A percentile compares a stretch with the other conserved stretches of the same genome.
Conservation (phyloP, 2,329 filamentous ascomycete genomes). For the Sporothrix curviconia region DNA sequence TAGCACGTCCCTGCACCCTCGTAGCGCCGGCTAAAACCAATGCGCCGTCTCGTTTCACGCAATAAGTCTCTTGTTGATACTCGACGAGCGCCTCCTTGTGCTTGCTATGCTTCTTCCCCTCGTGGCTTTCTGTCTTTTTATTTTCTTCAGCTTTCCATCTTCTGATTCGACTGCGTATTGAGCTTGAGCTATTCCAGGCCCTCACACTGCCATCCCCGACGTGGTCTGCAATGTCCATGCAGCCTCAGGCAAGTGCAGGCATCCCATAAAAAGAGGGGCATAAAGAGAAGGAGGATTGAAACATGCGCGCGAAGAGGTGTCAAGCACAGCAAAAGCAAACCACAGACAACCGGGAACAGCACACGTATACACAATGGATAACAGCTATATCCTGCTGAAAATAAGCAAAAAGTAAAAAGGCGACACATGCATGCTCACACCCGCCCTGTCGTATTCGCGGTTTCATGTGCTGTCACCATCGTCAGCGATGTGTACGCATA, state of each 20-base stretch:
- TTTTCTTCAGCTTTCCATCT: constrained; percentile 2
- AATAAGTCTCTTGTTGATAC: no score
- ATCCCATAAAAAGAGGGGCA: neutral
- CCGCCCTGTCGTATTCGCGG: neutral
- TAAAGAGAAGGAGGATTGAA: neutral
- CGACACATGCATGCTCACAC: neutral
- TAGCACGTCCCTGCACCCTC: neutral
- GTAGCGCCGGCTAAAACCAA: no score
- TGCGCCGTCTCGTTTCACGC: constrained; percentile 10
- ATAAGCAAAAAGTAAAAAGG: no score
- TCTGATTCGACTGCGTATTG: no score
- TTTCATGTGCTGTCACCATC: neutral
- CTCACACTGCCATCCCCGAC: neutral
- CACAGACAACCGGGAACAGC: no score
- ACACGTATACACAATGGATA: no score
- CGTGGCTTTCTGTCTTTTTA: no score
- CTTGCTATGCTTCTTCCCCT: no score
- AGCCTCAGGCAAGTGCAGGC: no score
- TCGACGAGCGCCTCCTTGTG: no score
- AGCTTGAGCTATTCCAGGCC: neutral
- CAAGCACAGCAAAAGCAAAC: neutral
- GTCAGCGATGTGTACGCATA: neutral
- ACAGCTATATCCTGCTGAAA: no score
- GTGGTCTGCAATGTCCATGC: no score
- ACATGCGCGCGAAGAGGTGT: constrained; percentile 5